Conservation (phyloP, 352 stramenopile species). For the Pythium dissimile region DNA sequence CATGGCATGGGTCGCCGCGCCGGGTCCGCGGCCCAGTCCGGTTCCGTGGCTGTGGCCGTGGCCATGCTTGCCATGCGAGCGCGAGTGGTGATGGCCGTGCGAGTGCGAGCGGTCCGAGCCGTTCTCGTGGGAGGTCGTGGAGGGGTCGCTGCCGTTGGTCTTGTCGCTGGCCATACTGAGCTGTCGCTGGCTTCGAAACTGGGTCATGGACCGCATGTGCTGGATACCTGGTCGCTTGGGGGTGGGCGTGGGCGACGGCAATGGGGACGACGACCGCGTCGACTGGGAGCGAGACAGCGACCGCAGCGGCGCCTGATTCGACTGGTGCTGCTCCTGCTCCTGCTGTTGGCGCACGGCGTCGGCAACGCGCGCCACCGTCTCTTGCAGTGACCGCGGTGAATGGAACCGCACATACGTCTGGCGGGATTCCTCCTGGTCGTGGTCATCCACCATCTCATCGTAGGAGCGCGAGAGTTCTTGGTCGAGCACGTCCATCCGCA, state of each 20-base stretch:
- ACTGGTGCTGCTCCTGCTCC: too few species aligned
- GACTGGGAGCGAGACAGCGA: background rate
- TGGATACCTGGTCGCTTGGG: constrained; percentile 6
- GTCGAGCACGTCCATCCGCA: constrained; percentile 7
- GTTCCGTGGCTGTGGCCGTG: background rate
- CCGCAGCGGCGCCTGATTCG: background rate
- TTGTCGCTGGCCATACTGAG: constrained; percentile 26
- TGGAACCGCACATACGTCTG: constrained; percentile 17
- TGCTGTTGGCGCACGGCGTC: constrained; percentile 6
- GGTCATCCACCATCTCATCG: constrained; percentile 18
- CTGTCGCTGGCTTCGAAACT: constrained; percentile 24
- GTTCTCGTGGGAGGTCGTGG: constrained; percentile 26
- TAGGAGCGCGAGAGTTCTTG: constrained; percentile 17
- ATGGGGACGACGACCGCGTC: constrained; percentile 12
- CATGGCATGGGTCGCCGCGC: constrained; percentile 9
- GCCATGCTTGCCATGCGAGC: constrained; percentile 2
- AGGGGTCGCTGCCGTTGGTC: constrained; percentile 24
- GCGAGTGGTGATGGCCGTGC: constrained; percentile 6
- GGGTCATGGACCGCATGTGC: constrained; percentile 1
- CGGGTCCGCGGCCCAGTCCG: background rate
- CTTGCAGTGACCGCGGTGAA: constrained; percentile 12
- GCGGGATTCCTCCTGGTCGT: background rate
- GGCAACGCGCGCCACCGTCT: constrained; percentile 13
- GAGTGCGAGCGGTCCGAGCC: constrained; percentile 13
- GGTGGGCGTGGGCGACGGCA: constrained; percentile 5